Conservation (phyloP, 331 rosid species). For the Malus hybrid region DNA sequence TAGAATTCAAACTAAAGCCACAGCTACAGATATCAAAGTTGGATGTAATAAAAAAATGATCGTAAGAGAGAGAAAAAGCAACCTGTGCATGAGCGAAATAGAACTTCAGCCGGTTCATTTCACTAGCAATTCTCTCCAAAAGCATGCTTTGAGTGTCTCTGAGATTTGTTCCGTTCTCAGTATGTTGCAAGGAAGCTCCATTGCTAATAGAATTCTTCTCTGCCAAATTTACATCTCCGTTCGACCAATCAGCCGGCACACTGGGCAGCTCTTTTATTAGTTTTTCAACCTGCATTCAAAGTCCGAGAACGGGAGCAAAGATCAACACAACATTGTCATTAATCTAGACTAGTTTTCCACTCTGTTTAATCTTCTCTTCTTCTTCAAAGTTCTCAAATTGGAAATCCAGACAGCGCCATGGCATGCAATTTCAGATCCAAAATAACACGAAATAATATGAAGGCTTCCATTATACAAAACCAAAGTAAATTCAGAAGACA, state of each 20-base stretch:
- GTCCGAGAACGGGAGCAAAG: background rate
- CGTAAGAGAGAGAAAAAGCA: conserved; percentile 28
- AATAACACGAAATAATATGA: background rate
- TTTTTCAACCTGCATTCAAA: conserved; percentile 73
- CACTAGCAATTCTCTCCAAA: conserved; percentile 93
- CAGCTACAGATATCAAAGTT: background rate
- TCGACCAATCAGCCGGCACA: conserved; percentile 78
- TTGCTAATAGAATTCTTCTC: conserved; percentile 57
- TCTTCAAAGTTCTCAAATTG: background rate
- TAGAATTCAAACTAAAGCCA: background rate
- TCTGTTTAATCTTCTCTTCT: background rate
- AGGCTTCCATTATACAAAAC: too few relatives aligned
- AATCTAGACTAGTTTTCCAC: background rate
- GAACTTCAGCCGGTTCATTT: conserved; percentile 92
- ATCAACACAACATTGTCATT: background rate
- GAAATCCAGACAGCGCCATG: background rate
- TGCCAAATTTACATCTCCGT: conserved; percentile 48
- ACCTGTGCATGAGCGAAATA: conserved; percentile 94
- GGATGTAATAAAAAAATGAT: background rate
- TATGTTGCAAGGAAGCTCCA: conserved; percentile 55
- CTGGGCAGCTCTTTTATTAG: conserved; percentile 92
- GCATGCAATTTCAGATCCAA: background rate
- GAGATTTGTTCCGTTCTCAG: conserved; percentile 67
- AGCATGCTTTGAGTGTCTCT: conserved; percentile 97
- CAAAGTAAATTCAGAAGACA: too few relatives aligned